Base-by-base conservation (phyloP, 495 filamentous ascomycete species). In the Xylaria sp. region DNA sequence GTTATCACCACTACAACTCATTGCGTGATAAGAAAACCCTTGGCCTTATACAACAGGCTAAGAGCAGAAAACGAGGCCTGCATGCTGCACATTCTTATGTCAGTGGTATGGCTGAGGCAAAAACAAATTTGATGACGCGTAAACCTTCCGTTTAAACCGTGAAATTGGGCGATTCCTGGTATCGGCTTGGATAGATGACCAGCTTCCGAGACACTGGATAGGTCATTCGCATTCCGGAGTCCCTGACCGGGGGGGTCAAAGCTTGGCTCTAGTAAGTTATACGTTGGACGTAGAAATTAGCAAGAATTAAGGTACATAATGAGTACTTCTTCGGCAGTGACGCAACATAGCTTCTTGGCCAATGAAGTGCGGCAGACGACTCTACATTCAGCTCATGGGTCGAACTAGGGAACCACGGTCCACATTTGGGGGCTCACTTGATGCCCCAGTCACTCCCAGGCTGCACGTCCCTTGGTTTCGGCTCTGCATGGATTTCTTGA, bases 161-260 rank as follows among this genome's bases (percentile, higher is more conserved):
- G n/a, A n/a, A 59, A 2, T 33, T 21, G 12, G 26, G 8, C 24
- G 44, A 55, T 31, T 3, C 19, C 57, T 33, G 17, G 37, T 19
- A 29, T 21, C 19, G 57, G 57, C 24, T 59, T 59, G 11, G 37
- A 37, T n/a, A 11, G n/a, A 33, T 9, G 57, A 59, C 57, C 5
- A 12, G 31, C 57, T 37, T 37, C 37, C 6, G 31, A 59, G 19
- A 5, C 19, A 6, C 31, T 7, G 31, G 29, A 59, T 59, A 37
- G 57, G 57, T 21, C 3, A 33, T 21, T 59, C 57, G 57, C 33
- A 59, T 21, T 59, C 57, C 57, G 57, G 57, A 31, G 29, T 6
- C 52, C 52, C 12, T 3, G 8, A 5, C 15, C 26, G 37, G 19
- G 31, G 11, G 8, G 26, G 11, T 53, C 3, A 53, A 53, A 29